A percentile compares a stretch with the other conserved stretches of the same genome.
Evolutionary conservation across 1,284 basidiomycete genomes (phyloP).

Genomic region (Melampsora larici-populina): DNA sequence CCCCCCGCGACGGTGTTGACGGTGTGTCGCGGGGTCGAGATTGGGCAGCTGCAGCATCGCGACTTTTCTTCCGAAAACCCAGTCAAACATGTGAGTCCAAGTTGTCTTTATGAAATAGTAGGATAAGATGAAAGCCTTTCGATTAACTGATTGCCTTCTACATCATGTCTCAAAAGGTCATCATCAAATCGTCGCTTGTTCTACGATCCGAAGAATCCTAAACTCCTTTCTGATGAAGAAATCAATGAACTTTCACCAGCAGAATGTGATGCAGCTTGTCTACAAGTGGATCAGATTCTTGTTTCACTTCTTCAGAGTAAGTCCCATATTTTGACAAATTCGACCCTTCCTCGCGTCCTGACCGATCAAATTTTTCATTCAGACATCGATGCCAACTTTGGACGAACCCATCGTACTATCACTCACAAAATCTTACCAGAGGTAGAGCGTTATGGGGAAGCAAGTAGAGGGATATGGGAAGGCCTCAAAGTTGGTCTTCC

Average conservation of each 20-base stretch:
- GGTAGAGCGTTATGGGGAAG: conserved; percentile 36
- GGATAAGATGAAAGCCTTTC: no score
- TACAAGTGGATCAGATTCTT: conserved; percentile 38
- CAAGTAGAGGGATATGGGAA: conserved; percentile 36
- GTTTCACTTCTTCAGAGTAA: conserved; percentile 38
- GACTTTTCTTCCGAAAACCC: no score
- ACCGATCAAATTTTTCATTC: neutral
- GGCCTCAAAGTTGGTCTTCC: conserved; percentile 20
- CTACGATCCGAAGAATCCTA: conserved; percentile 37
- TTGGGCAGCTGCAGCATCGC: no score
- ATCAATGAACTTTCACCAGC: conserved; percentile 13
- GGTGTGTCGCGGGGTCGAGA: no score
- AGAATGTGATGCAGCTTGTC: conserved; percentile 36
- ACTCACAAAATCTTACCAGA: conserved; percentile 36
- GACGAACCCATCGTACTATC: conserved; percentile 22
- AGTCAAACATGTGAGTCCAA: no score
- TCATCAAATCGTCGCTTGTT: conserved; percentile 31
- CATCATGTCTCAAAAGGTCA: neutral
- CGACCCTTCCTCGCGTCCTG: neutral
- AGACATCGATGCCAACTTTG: conserved; percentile 41
- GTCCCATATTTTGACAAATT: neutral
- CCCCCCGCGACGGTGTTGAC: no score
- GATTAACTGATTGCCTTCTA: no score
- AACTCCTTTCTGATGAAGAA: conserved; percentile 22
- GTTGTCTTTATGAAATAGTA: no score